Base-by-base conservation (phyloP, 768 basidiomycete species). In the Ramaria rubella region DNA sequence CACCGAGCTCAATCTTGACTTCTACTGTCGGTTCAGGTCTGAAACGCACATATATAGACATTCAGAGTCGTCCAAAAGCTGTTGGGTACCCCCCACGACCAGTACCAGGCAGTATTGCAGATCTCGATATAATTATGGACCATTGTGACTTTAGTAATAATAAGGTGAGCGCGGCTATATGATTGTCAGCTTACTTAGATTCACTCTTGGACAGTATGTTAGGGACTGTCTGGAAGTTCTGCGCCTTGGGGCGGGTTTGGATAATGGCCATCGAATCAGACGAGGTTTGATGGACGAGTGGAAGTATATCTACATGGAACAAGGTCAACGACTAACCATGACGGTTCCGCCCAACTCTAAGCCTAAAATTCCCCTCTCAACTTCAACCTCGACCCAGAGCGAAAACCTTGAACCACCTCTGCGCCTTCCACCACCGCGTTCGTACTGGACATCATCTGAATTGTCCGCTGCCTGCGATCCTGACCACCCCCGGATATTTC, bases 151-250 rank as follows among this genome's bases (percentile, higher is more conserved):
- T 94, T 68, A 82, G 84, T 19, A 77, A 81, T 60, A 78, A 81
- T 63, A 90, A 91, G 77, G 90, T 87, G 53, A 45, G 69, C 29
- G 1, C 36, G 29, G 17, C 21, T 17, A 26, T 53, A 46, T 30
- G 33, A 9, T n/a, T 17, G 34, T 52, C 31, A 46, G 11, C 31
- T 2, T 54, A 57, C 52, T 9, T 26, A 58, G 63, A 42, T 60
- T 56, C 52, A 55, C 52, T 57, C 67, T 53, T 60, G 17, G 43
- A 24, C 67, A 96, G 90, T 94, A 90, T 72, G 95, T 98, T 17
- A 85, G 95, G 43, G 96, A 98, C 67, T 99, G 96, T 65, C 76
- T 99, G 38, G 94, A 98, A 69, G 85, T 95, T 43, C 79, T 99
- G 26, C 83, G 95, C 19, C 74, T 94, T 9, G 95, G 94, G 3